Evolutionary conservation across 106 monocot species (phyloP), one percentile per base, ranked within the genome.

Genomic region (Agapanthus africanus): DNA sequence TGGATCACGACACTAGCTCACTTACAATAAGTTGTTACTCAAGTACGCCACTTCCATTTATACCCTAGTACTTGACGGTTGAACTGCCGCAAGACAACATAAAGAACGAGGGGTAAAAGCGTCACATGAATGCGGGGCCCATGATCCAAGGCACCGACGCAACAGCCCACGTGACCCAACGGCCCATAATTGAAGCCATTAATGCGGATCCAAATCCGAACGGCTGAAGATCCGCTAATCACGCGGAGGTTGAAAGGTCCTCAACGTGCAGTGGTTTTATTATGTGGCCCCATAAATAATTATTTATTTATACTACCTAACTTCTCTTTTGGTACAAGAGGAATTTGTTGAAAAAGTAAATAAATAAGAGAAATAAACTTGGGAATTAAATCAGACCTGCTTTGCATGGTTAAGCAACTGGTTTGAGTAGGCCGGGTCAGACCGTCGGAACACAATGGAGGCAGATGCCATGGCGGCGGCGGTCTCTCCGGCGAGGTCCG

Each of bases 401-500:
- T 77, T 86, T 67, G 97, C 82, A 51, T 97, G 97, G 70, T 10
- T 71, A 23, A 97, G 78, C 21, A 97, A 82, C 63, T 74, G 59
- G 52, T 77, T 68, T 6, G 97, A 84, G 73, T 97, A 97, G 44
- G 82, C 71, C 18, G 97, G 92, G 54, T 97, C 40, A 10, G 78
- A 83, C 4, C 36, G 76, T 9, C 73, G 84, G 77, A 97, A 97
- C 0, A 92, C 82, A 22, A 97, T 72, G 6, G 97, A 84, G 1
- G 92, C 84, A 0, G 92, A 66, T 18, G 97, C 97, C 97, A 97
- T 87, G 6, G 97, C 97, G 0, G 97, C 97, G 0, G 92, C 89
- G 0, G 92, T 87, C 70, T 97, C 97, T 31, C 86, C 97, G 51
- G 97, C 97, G 21, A 97, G 88, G 71, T 97, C 97, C 4, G 97